Base-by-base conservation (phyloP, 1,284 basidiomycete species). In the Ustilago bromivora region DNA sequence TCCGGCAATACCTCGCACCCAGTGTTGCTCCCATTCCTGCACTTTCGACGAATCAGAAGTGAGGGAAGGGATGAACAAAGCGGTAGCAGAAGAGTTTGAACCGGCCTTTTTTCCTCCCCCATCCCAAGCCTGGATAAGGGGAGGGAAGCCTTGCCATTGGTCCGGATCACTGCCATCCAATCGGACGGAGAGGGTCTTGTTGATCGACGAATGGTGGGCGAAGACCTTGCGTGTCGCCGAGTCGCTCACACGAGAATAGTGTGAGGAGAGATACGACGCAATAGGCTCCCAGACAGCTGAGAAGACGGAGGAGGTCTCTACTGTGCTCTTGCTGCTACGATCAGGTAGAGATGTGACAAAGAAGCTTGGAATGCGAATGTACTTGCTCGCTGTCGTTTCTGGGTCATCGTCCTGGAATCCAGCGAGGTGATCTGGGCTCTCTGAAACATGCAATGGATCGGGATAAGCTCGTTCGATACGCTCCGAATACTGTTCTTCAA, bases 1-100 rank as follows among this genome's bases (percentile, higher is more conserved):
- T 4, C 64, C 66, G 0, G 43, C 36, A 31, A 79, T 66, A 12
- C 76, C 70, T 4, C 76, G 67, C 52, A 81, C 79, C 79, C 79
- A 81, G 41, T 81, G 79, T 63, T 81, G 79, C 53, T 78, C 76
- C 72, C 76, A 76, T 55, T 81, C 79, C 35, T 60, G 58, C 31
- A 81, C 61, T n/a, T 62, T 62, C 4, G 71, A 43, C 32, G 41
- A 13, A 23, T 66, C 60, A 1, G 61, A 46, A 2, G 40, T 58
- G 52, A 71, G 57, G 10, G 64, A 36, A 1, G 71, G 61, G 15
- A 77, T 35, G 43, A 67, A 77, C 23, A 80, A 47, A 4, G 57
- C 52, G 17, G 55, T 47, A 3, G 69, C 75, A 8, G 75, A 77
- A 28, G 71, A 62, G 61, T 80, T 80, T 32, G 72, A 66, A n/a